A percentile compares a stretch with the other conserved stretches of the same genome.
Conservation (phyloP, 2,329 filamentous ascomycete genomes). For the Cryphonectria radicalis region DNA sequence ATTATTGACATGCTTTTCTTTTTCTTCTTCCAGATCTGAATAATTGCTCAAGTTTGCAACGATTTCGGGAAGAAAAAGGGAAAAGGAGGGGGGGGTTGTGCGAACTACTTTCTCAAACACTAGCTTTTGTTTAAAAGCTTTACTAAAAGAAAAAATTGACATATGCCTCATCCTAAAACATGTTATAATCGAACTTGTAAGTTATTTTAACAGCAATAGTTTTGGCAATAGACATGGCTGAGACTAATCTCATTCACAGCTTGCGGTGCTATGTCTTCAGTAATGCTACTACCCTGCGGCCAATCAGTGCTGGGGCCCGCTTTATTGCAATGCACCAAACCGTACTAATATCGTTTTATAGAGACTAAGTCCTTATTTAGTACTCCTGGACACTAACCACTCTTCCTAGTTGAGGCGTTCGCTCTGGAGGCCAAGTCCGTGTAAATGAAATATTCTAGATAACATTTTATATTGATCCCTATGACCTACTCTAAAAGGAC, state of each 20-base stretch:
- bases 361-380: neutral
- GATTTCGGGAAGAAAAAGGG: neutral
- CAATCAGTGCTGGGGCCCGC: conserved; percentile 13
- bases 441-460: neutral
- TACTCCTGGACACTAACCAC: neutral
- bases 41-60: neutral
- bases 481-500: neutral
- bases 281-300: neutral
- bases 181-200: neutral
- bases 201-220: neutral
- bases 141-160: neutral
- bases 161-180: neutral
- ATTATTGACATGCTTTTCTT: neutral
- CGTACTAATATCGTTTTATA: conserved; percentile 1
- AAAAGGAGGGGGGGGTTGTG: neutral
- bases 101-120: neutral
- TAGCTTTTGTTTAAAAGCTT: neutral
- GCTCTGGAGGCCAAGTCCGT: neutral
- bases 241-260: neutral
- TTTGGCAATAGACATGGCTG: neutral
- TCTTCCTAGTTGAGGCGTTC: neutral
- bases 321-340: conserved; percentile 25
- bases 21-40: neutral
- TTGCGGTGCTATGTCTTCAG: too few relatives aligned
- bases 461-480: neutral